Conservation (phyloP, 2,329 filamentous ascomycete genomes). For the Ploettnerulaceae sp. region DNA sequence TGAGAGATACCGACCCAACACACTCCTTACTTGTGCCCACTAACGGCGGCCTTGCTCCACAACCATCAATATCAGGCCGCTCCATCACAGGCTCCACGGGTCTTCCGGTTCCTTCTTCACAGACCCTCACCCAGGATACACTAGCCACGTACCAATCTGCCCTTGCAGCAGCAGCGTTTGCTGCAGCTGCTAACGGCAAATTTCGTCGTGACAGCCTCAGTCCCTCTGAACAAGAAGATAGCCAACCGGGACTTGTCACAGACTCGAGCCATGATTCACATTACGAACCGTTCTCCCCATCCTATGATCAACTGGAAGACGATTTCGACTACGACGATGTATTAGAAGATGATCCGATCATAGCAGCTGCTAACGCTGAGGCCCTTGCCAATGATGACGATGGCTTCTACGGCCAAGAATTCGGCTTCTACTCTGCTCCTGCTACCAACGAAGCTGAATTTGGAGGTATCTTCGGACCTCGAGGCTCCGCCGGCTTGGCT, state of each 20-base stretch:
- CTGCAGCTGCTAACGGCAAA: conserved; percentile 70
- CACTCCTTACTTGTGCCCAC: too few species aligned
- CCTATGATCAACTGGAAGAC: conserved; percentile 35
- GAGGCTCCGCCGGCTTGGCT: conserved; percentile 53
- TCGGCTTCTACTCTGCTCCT: conserved; percentile 82
- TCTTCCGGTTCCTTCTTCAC: conserved; percentile 14
- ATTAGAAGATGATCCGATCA: conserved; percentile 82
- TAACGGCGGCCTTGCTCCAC: conserved; percentile 20
- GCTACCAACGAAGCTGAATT: conserved; percentile 44
- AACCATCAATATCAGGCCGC: conserved; percentile 23
- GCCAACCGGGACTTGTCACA: conserved; percentile 36
- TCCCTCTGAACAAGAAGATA: conserved; percentile 29
- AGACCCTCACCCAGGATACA: conserved; percentile 48
- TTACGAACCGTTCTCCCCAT: conserved; percentile 33
- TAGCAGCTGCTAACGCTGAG: conserved; percentile 91
- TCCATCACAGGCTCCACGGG: conserved; percentile 5
- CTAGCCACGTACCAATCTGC: conserved; percentile 77
- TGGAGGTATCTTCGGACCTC: conserved; percentile 84
- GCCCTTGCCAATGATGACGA: conserved; percentile 88
- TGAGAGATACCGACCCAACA: conserved; percentile 4
- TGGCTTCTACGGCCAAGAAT: conserved; percentile 93
- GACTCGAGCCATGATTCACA: conserved; percentile 37
- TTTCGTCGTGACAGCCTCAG: conserved; percentile 54
- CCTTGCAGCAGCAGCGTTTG: conserved; percentile 73
- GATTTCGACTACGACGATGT: conserved; percentile 55